Conservation (phyloP, 1,284 basidiomycete genomes). For the Tilletia caries region DNA sequence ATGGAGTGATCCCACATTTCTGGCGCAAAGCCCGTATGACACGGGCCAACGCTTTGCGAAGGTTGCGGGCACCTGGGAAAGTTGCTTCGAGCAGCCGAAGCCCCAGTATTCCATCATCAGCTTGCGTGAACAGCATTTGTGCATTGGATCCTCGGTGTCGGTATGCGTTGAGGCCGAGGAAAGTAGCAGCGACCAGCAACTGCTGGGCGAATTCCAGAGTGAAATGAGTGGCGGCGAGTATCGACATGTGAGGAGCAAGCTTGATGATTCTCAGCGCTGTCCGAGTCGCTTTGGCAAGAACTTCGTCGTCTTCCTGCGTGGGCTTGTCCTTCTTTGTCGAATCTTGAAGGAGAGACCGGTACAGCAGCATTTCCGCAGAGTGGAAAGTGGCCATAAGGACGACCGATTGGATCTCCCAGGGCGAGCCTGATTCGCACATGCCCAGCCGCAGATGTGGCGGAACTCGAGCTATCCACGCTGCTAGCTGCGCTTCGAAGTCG, state of each 20-base stretch:
- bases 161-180: constrained; percentile 13
- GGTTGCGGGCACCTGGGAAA: constrained; percentile 12
- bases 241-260: background rate
- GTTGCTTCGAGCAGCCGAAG: constrained; percentile 8
- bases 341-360: constrained; percentile 4
- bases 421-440: background rate
- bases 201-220: constrained; percentile 12
- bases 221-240: constrained; percentile 14
- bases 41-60: constrained; percentile 2
- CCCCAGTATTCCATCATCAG: constrained; percentile 9
- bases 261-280: constrained; percentile 19
- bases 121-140: constrained; percentile 6
- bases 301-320: constrained; percentile 10
- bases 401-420: constrained; percentile 13
- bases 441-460: background rate
- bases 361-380: constrained; percentile 13
- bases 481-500: constrained; percentile 10
- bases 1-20: background rate
- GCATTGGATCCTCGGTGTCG: background rate
- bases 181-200: constrained; percentile 15
- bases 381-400: background rate
- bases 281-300: constrained; percentile 12
- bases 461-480: constrained; percentile 11
- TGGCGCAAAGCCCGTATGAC: constrained; percentile 2
- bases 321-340: background rate